Percentiles rank a stretch among this genome's conserved stretches.
These are phyloP conservation scores for Yarrowia osloensis DNA, from an alignment of 805 yeast genomes.

Conservation along the genomic window DNA sequence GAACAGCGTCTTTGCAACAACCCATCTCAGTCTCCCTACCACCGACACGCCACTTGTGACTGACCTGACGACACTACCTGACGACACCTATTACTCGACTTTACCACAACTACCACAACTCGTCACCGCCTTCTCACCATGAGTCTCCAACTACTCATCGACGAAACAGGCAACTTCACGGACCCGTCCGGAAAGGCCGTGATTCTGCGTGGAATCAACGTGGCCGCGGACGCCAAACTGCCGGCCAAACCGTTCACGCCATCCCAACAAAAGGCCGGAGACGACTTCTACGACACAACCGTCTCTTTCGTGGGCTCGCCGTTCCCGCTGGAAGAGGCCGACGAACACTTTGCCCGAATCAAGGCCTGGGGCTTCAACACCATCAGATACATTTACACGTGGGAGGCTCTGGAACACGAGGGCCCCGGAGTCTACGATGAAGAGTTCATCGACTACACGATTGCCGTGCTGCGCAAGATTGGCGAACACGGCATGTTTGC, in stretches of 20 bases:
- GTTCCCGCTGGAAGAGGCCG: slow-evolving; percentile 72
- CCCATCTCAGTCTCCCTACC: too few relatives aligned
- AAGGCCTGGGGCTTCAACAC: slow-evolving; percentile 81
- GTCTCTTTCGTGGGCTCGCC: slow-evolving; percentile 87
- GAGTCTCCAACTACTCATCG: slow-evolving; percentile 28
- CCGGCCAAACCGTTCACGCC: slow-evolving; percentile 57
- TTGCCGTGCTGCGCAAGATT: slow-evolving; percentile 59
- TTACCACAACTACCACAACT: too few relatives aligned
- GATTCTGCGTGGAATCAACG: slow-evolving; percentile 73
- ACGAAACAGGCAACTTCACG: slow-evolving; percentile 56
- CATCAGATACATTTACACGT: slow-evolving; percentile 72
- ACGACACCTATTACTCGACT: too few relatives aligned
- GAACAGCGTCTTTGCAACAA: too few relatives aligned
- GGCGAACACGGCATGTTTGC: slow-evolving; percentile 68
- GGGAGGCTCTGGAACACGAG: slow-evolving; percentile 90
- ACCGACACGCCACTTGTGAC: too few relatives aligned
- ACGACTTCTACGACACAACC: slow-evolving; percentile 63
- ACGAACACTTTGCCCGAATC: slow-evolving; percentile 64
- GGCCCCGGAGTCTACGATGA: slow-evolving; percentile 86
- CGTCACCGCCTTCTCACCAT: too few relatives aligned
- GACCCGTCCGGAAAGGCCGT: slow-evolving; percentile 60
- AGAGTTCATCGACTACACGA: slow-evolving; percentile 70
- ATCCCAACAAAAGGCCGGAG: slow-evolving; percentile 39
- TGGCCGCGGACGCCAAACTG: slow-evolving; percentile 72
- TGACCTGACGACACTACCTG: too few relatives aligned